Percentiles rank a stretch among this genome's conserved stretches.
phyloP scores from a whole-genome alignment of 2,329 filamentous ascomycete genomes.

The Trichoderma sp. region DNA sequence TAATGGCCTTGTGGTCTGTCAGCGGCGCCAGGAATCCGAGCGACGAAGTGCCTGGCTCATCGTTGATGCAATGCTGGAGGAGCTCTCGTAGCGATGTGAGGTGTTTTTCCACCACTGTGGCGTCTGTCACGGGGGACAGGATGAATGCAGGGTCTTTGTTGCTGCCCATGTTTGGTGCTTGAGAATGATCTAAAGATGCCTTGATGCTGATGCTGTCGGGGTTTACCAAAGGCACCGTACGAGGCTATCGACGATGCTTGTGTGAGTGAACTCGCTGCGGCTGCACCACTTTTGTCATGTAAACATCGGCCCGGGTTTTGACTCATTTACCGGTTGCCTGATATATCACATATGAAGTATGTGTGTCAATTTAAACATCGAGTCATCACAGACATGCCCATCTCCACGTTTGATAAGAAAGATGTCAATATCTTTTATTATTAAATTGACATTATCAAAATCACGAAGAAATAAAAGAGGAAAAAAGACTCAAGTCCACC shows the following conservation, averaged over 20 bases:
- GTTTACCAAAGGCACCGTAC: not conserved
- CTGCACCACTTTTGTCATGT: not conserved
- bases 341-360: not conserved
- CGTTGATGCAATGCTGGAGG: conserved; percentile 30
- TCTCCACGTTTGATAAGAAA: not conserved
- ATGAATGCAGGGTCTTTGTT: not conserved
- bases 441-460: not conserved
- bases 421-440: not conserved
- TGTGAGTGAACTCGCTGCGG: not conserved
- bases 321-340: not conserved
- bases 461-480: not conserved
- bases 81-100: conserved; percentile 26
- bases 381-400: not conserved
- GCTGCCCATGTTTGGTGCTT: conserved; percentile 1
- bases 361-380: not conserved
- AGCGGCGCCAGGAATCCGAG: conserved; percentile 32
- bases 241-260: not conserved
- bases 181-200: not conserved
- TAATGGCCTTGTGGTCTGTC: conserved; percentile 24
- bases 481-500: not conserved
- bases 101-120: conserved; percentile 18
- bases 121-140: conserved; percentile 11
- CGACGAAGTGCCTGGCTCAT: conserved; percentile 29
- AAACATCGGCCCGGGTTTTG: not conserved
- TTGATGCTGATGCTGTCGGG: not conserved